phyloP scores from a whole-genome alignment of 129 eudicot genomes.

The Daucus carota region DH1_v3.0 NC_030385.2:9556001-9556500 shows the following conservation, averaged over 20 bases:
- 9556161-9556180: background rate
- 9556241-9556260: background rate
- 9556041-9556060: background rate
- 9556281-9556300: too few relatives aligned
- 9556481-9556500: background rate
- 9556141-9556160: background rate
- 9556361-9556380: too few relatives aligned
- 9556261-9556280: background rate
- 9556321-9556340: too few relatives aligned
- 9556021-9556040: constrained; percentile 10
- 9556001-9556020: constrained; percentile 57
- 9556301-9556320: too few relatives aligned
- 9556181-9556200: background rate
- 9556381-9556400: too few relatives aligned
- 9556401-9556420: too few relatives aligned
- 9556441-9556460: too few relatives aligned
- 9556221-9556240: background rate
- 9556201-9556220: background rate
- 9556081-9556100: background rate
- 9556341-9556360: too few relatives aligned
- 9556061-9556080: background rate
- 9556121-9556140: background rate
- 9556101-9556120: background rate
- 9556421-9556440: too few relatives aligned
- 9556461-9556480: too few relatives aligned